Conservation (phyloP, 2,329 filamentous ascomycete species). For the Basipetospora sp. region DNA sequence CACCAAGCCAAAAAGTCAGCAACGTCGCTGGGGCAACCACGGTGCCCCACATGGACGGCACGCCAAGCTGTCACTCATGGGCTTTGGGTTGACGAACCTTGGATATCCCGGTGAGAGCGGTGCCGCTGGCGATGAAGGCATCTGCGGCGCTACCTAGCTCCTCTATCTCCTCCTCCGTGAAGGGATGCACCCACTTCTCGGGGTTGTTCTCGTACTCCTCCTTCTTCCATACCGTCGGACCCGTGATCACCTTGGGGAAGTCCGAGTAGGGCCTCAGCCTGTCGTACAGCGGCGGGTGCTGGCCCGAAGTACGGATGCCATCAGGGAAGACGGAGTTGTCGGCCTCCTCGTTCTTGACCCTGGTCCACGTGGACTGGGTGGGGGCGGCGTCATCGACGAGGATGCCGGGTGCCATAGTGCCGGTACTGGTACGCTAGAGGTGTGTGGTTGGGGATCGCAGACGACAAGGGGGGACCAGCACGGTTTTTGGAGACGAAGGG, state of each 20-base stretch:
- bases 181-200: slow-evolving; percentile 58
- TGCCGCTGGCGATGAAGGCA: slow-evolving; percentile 49
- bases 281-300: slow-evolving; percentile 54
- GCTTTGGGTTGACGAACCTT: slow-evolving; percentile 12
- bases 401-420: slow-evolving; percentile 11
- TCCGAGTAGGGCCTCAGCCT: slow-evolving; percentile 50
- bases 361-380: neutral
- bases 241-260: slow-evolving; percentile 57
- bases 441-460: too few relatives aligned
- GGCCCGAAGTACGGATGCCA: slow-evolving; percentile 44
- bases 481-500: too few relatives aligned
- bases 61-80: too few relatives aligned
- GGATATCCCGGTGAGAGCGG: slow-evolving; percentile 54
- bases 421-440: too few relatives aligned
- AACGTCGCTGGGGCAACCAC: too few relatives aligned
- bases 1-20: neutral
- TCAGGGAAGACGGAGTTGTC: slow-evolving; percentile 28
- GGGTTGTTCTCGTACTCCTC: slow-evolving; percentile 48
- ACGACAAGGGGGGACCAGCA: too few relatives aligned
- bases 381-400: slow-evolving; percentile 10
- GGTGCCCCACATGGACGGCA: too few relatives aligned
- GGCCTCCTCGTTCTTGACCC: slow-evolving; percentile 18
- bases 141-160: slow-evolving; percentile 56
- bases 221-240: slow-evolving; percentile 57
- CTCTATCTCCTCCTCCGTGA: slow-evolving; percentile 49